Conservation (phyloP, 768 basidiomycete species). For the Stropharia rugosoannulata region DNA sequence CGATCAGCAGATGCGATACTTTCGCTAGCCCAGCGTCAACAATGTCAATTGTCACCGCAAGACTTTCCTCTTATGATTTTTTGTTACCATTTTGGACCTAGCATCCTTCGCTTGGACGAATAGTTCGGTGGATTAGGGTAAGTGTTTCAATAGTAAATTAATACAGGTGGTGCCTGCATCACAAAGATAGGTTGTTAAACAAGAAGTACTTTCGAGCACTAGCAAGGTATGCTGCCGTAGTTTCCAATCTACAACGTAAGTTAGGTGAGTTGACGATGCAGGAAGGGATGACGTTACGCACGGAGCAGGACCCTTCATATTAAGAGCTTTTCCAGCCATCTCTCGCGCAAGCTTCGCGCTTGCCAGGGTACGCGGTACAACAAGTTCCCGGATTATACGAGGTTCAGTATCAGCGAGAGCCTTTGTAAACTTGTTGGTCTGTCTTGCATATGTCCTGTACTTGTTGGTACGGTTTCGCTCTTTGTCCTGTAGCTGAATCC, state of each 20-base stretch:
- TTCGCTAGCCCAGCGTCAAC: no score
- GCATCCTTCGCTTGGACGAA: no score
- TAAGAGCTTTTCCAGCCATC: slow-evolving; percentile 3
- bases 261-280: not conserved
- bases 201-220: not conserved
- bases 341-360: slow-evolving; percentile 2
- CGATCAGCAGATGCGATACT: no score
- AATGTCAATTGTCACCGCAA: no score
- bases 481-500: slow-evolving; percentile 32
- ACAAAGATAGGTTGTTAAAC: not conserved
- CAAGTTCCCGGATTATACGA: not conserved
- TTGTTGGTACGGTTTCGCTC: not conserved
- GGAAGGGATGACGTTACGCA: not conserved
- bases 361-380: not conserved
- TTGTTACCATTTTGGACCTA: no score
- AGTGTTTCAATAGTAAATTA: no score
- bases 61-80: no score
- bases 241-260: not conserved
- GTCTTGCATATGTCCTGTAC: not conserved
- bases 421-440: not conserved
- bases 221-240: slow-evolving; percentile 1
- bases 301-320: slow-evolving; percentile 1
- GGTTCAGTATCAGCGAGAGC: not conserved
- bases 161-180: no score
- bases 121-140: no score